Conservation (phyloP, 768 basidiomycete genomes). For the Leccinum fibrillosum region DNA sequence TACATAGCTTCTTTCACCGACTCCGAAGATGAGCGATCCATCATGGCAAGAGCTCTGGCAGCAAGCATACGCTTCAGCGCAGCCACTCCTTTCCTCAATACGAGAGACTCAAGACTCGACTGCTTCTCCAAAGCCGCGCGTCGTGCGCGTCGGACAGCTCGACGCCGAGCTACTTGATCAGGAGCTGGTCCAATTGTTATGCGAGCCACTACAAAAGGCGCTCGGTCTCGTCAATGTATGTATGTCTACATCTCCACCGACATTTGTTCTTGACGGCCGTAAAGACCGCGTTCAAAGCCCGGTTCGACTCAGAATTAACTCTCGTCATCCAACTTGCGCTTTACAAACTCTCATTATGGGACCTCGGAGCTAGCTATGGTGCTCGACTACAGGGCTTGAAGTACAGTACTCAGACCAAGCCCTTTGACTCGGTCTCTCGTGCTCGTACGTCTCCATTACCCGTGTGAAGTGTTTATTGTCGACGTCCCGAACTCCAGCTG, state of each 20-base stretch:
- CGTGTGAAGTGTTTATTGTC: not conserved
- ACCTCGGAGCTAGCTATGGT: slow-evolving; percentile 77
- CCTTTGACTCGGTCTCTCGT: slow-evolving; percentile 7
- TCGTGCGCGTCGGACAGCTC: slow-evolving; percentile 83
- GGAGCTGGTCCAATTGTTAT: slow-evolving; percentile 78
- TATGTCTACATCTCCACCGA: slow-evolving; percentile 5
- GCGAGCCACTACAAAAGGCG: slow-evolving; percentile 76
- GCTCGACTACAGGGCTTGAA: slow-evolving; percentile 76
- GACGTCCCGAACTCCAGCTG: slow-evolving; percentile 41
- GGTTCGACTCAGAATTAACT: slow-evolving; percentile 71
- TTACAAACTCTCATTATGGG: slow-evolving; percentile 84
- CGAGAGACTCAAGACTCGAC: slow-evolving; percentile 36
- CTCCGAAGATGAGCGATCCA: slow-evolving; percentile 11
- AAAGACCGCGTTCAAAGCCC: slow-evolving; percentile 56
- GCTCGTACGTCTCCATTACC: slow-evolving; percentile 21
- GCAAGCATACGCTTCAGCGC: slow-evolving; percentile 60
- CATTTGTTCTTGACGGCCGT: slow-evolving; percentile 15
- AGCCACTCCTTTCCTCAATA: slow-evolving; percentile 50
- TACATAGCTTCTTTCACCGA: not conserved
- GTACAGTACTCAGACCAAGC: slow-evolving; percentile 39
- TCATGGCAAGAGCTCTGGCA: slow-evolving; percentile 46
- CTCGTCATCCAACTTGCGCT: slow-evolving; percentile 68
- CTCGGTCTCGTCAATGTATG: slow-evolving; percentile 66
- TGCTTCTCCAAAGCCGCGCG: slow-evolving; percentile 38
- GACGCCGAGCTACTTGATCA: slow-evolving; percentile 90